Evolutionary conservation across 768 basidiomycete species (phyloP).

Genomic region (Infundibulicybe gibba): DNA sequence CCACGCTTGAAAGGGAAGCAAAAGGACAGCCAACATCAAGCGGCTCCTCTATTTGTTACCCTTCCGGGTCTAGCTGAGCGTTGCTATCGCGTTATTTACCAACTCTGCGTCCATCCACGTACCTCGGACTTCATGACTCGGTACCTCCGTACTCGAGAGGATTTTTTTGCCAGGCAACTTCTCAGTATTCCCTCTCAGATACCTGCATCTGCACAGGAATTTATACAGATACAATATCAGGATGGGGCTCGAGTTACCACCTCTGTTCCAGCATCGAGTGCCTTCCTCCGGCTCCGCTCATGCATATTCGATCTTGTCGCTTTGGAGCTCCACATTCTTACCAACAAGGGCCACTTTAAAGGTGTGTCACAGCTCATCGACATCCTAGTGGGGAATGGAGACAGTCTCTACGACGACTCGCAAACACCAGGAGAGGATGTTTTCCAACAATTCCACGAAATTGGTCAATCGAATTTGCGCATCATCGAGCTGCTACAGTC

Average conservation of each 20-base stretch:
- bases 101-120: constrained; percentile 82
- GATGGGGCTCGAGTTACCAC: constrained; percentile 71
- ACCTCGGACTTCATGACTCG: constrained; percentile 81
- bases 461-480: constrained; percentile 79
- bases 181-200: constrained; percentile 65
- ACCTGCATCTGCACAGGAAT: constrained; percentile 45
- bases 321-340: constrained; percentile 84
- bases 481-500: constrained; percentile 89
- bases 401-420: constrained; percentile 35
- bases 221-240: constrained; percentile 61
- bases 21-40: constrained; percentile 32
- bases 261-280: constrained; percentile 61
- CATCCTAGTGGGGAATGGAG: constrained; percentile 74
- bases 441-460: constrained; percentile 60
- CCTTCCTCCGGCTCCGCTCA: constrained; percentile 81
- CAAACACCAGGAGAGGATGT: constrained; percentile 42
- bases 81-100: constrained; percentile 78
- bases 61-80: constrained; percentile 83
- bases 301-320: constrained; percentile 84
- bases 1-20: constrained; percentile 49
- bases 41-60: constrained; percentile 54
- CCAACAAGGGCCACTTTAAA: constrained; percentile 72
- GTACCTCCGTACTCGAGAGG: constrained; percentile 83
- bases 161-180: constrained; percentile 89
- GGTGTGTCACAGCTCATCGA: constrained; percentile 71